Conservation (phyloP, 257 asterid species). For the Ocimum tenuiflorum region DNA sequence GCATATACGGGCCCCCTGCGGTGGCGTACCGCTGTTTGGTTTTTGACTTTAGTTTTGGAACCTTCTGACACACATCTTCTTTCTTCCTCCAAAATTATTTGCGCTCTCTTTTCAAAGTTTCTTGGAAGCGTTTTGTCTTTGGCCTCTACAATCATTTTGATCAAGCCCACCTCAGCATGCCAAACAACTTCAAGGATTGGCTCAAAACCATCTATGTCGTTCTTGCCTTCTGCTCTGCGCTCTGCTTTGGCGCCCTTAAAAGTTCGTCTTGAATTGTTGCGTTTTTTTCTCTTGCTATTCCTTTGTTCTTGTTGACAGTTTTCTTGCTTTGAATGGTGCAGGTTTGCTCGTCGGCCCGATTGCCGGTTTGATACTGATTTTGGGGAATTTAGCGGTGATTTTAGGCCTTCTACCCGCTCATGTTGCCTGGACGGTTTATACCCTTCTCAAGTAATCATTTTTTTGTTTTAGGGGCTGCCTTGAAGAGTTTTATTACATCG, state of each 20-base stretch:
- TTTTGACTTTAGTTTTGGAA: conserved; percentile 4
- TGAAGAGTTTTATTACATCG: background rate
- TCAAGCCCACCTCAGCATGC: conserved; percentile 31
- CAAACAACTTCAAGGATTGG: conserved; percentile 32
- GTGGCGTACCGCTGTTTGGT: conserved; percentile 9
- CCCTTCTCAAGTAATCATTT: conserved; percentile 59
- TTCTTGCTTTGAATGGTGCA: conserved; percentile 27
- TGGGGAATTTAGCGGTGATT: conserved; percentile 76
- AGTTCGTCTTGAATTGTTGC: conserved; percentile 35
- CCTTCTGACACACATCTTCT: background rate
- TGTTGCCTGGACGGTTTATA: conserved; percentile 71
- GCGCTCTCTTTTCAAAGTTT: conserved; percentile 1
- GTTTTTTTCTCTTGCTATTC: background rate
- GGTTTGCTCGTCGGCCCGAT: conserved; percentile 82
- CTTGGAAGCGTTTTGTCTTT: conserved; percentile 5
- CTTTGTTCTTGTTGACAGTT: background rate
- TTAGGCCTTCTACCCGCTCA: conserved; percentile 89
- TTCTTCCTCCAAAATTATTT: conserved; percentile 14
- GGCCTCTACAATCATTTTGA: background rate
- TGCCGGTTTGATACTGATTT: conserved; percentile 56
- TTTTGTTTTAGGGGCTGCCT: background rate
- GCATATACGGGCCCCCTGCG: background rate
- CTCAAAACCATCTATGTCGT: conserved; percentile 49
- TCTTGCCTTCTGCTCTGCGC: conserved; percentile 58
- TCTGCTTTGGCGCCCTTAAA: conserved; percentile 68